Percentiles rank a stretch among this genome's conserved stretches.
Conservation (phyloP, 805 yeast species). For the Diddensiella caesifluorescens region DNA sequence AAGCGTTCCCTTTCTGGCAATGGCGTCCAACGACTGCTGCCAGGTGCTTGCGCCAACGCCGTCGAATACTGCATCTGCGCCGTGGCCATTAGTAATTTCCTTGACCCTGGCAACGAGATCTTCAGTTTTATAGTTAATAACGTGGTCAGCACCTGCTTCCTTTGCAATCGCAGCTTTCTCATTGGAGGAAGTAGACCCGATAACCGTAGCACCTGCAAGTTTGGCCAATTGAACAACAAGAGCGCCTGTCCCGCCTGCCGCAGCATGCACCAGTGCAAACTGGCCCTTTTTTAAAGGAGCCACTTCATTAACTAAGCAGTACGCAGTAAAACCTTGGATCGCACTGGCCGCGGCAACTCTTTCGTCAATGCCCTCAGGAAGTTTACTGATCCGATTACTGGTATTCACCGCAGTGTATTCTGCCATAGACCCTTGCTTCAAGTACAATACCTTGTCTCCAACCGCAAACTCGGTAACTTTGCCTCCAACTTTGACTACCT, state of each 20-base stretch:
- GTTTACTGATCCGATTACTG: slow-evolving; percentile 37
- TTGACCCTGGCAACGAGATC: slow-evolving; percentile 28
- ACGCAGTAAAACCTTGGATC: slow-evolving; percentile 74
- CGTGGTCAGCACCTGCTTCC: slow-evolving; percentile 68
- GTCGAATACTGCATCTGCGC: slow-evolving; percentile 33
- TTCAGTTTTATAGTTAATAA: slow-evolving; percentile 40
- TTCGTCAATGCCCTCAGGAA: slow-evolving; percentile 44
- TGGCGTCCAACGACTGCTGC: slow-evolving; percentile 52
- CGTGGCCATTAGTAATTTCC: slow-evolving; percentile 31
- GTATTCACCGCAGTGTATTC: slow-evolving; percentile 50
- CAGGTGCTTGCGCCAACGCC: slow-evolving; percentile 59
- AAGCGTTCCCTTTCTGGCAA: slow-evolving; percentile 64
- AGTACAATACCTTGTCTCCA: slow-evolving; percentile 68
- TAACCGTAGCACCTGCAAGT: slow-evolving; percentile 67
- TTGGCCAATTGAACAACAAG: slow-evolving; percentile 60
- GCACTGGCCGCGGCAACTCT: slow-evolving; percentile 53
- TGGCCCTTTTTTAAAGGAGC: slow-evolving; percentile 66
- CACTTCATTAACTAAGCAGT: slow-evolving; percentile 63
- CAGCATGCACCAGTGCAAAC: slow-evolving; percentile 75
- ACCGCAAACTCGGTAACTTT: slow-evolving; percentile 48
- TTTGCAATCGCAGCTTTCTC: slow-evolving; percentile 67
- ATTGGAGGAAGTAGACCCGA: slow-evolving; percentile 76
- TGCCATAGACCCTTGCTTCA: slow-evolving; percentile 54
- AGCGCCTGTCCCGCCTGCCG: slow-evolving; percentile 93
- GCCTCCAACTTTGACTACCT: slow-evolving; percentile 57